Percentiles rank a stretch among this genome's conserved stretches.
phyloP scores from a whole-genome alignment of 1,139 yeast species.

The Geotrichum reessii region DNA sequence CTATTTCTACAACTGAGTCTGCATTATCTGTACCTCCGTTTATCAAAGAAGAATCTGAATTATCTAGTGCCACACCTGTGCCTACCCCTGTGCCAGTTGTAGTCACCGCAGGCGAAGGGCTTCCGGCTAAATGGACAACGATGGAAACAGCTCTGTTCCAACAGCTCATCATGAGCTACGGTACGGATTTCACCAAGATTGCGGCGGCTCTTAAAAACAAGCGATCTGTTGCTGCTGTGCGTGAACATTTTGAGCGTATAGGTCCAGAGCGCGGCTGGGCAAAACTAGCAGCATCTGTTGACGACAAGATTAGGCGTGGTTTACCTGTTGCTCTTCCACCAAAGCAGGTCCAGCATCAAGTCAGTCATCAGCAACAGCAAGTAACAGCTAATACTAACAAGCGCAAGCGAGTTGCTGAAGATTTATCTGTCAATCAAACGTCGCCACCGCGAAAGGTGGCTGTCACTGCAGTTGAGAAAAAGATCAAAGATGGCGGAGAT shows the following conservation, averaged over 20 bases:
- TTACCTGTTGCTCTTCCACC: constrained; percentile 25
- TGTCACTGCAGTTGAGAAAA: constrained; percentile 3
- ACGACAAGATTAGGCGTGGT: constrained; percentile 25
- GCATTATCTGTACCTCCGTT: background rate
- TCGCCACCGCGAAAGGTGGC: background rate
- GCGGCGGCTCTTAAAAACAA: constrained; percentile 69
- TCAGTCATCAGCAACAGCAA: constrained; percentile 7
- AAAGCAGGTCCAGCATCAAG: background rate
- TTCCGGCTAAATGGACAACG: background rate
- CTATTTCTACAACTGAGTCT: background rate
- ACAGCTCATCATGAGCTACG: constrained; percentile 52
- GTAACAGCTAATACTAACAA: background rate
- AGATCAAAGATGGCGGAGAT: background rate
- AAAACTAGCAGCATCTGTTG: constrained; percentile 41
- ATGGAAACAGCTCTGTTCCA: constrained; percentile 37
- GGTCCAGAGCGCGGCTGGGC: constrained; percentile 63
- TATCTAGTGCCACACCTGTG: background rate
- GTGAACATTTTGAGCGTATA: constrained; percentile 70
- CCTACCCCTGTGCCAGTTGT: background rate
- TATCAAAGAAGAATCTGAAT: background rate
- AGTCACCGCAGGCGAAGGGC: background rate
- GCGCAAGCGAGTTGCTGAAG: background rate
- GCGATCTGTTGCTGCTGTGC: constrained; percentile 72
- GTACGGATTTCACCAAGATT: constrained; percentile 76
- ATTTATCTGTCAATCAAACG: background rate